These are phyloP conservation scores for Penicillium olsonii DNA, from an alignment of 2,329 filamentous ascomycete species.

Conservation along the genomic window DNA sequence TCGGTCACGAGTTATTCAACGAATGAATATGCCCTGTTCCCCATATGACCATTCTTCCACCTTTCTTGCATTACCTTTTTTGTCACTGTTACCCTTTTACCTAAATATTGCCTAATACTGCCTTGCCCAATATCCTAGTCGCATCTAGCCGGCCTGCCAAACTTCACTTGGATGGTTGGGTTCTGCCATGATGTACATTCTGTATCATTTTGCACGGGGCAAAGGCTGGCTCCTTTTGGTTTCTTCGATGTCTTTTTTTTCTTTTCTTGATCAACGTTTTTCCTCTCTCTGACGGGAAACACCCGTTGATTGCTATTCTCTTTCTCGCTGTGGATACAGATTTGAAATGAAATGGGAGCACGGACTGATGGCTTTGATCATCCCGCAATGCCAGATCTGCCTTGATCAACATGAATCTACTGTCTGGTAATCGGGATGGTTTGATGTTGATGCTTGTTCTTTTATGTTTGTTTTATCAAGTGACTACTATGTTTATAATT, in stretches of 20 bases:
- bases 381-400: not conserved
- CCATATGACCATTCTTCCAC: conserved; percentile 16
- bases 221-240: conserved; percentile 11
- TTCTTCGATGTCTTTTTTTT: not conserved
- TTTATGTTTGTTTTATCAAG: conserved; percentile 1
- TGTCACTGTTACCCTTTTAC: conserved; percentile 15
- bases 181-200: conserved; percentile 5
- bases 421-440: not conserved
- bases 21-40: conserved; percentile 30
- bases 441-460: conserved; percentile 2
- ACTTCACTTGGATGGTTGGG: not conserved
- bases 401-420: not conserved
- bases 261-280: not conserved
- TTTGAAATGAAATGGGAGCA: conserved; percentile 1
- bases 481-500: conserved; percentile 21
- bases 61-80: conserved; percentile 14
- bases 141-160: not conserved
- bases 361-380: not conserved
- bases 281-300: not conserved
- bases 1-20: conserved; percentile 29
- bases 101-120: conserved; percentile 24
- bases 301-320: not conserved
- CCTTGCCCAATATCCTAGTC: conserved; percentile 4
- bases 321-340: conserved; percentile 2
- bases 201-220: conserved; percentile 7